These are phyloP conservation scores for Dryadomyces quercivorus DNA, from an alignment of 2,329 filamentous ascomycete species.

Conservation along the genomic window DNA sequence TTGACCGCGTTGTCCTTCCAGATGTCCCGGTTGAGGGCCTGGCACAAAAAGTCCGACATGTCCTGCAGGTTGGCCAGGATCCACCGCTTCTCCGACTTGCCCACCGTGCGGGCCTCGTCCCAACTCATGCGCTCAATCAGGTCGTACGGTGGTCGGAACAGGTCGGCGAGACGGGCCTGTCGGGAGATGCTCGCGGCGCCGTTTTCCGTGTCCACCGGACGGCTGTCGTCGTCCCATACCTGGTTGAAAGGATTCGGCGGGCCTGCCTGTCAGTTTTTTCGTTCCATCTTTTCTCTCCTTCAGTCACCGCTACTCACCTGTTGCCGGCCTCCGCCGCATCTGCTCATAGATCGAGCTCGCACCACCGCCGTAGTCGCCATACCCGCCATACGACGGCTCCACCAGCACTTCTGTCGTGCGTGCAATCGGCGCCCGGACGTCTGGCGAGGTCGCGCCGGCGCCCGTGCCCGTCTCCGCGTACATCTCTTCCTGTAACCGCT, in stretches of 20 bases:
- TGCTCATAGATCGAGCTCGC: slow-evolving; percentile 44
- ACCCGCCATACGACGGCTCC: slow-evolving; percentile 46
- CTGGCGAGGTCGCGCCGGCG: slow-evolving; percentile 14
- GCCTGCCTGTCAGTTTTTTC: neutral
- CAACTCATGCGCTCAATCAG: slow-evolving; percentile 71
- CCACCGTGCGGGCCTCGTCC: slow-evolving; percentile 73
- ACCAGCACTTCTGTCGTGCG: slow-evolving; percentile 86
- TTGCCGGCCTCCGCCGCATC: slow-evolving; percentile 34
- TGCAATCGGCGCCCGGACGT: slow-evolving; percentile 80
- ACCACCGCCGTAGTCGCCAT: slow-evolving; percentile 44
- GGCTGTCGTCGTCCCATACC: slow-evolving; percentile 23
- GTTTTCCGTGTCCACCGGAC: slow-evolving; percentile 5
- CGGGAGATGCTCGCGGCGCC: slow-evolving; percentile 8
- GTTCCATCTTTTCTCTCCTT: neutral
- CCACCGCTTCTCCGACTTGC: slow-evolving; percentile 87
- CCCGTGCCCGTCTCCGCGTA: slow-evolving; percentile 36
- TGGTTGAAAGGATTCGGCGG: slow-evolving; percentile 25
- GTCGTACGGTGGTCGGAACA: slow-evolving; percentile 87
- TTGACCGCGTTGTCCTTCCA: slow-evolving; percentile 80
- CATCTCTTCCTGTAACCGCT: slow-evolving; percentile 82
- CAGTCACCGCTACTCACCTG: slow-evolving; percentile 14
- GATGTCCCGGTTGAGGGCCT: slow-evolving; percentile 83
- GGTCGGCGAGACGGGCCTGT: slow-evolving; percentile 59
- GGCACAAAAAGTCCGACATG: slow-evolving; percentile 85
- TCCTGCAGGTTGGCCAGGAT: slow-evolving; percentile 93